Base-by-base conservation (phyloP, 768 basidiomycete species). In the Trametopsis cervina region DNA sequence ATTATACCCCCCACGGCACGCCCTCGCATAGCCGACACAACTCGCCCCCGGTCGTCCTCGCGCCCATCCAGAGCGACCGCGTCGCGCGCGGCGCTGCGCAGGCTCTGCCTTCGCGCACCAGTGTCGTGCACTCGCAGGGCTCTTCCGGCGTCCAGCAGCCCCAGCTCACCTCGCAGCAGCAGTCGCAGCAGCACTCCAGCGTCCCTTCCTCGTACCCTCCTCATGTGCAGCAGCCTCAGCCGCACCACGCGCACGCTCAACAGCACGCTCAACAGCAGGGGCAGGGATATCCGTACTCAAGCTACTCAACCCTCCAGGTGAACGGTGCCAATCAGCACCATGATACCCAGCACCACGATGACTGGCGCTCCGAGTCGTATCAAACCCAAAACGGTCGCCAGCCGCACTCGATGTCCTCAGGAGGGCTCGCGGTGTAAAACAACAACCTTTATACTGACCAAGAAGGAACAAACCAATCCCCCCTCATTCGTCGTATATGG, bases 31-130 rank as follows among this genome's bases (percentile, higher is more conserved):
- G 27, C 20, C 18, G 26, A 4, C 44, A 45, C 18, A 36, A 22
- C 29, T 45, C 44, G 44, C 44, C 44, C 20, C 44, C 44, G 24
- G 44, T 45, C 13, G 46, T 53, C 6, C 54, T 59, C 25, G 55
- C 58, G 18, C 58, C 58, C n/a, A 57, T 59, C 37, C 53, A 56
- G 22, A 50, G 43, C 40, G 35, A 36, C 4, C 57, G 56, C 23
- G 27, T 44, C 22, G 47, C 44, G 22, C 13, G 27, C 4, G 20
- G 17, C 44, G 18, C 27, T 10, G 38, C 40, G 15, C 46, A 37
- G 17, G 37, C 33, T 15, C 26, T 26, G 18, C 6, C 43, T 11
- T n/a, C 21, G 43, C 44, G 26, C n/a, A 25, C 42, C 18, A 45
- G 29, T 29, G 22, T 29, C 26, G 22, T 29, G 15, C 26, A 21